Base-by-base conservation (phyloP, 257 asterid genomes). In the Capsicum rhomboideum region DNA sequence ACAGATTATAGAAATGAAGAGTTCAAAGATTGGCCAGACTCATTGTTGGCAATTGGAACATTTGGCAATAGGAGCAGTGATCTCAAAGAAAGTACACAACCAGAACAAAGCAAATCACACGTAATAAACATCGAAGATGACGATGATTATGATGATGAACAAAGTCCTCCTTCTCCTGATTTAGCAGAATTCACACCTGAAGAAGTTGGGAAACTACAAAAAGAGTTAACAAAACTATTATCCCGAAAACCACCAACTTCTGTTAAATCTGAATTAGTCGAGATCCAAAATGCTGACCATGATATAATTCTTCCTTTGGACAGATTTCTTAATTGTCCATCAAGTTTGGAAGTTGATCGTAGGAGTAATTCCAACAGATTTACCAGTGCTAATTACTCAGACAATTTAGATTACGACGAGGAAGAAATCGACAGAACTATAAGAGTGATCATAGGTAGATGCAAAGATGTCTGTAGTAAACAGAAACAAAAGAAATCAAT, bases 361-460 rank as follows among this genome's bases (percentile, higher is more conserved):
- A 88, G 90, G 7, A 13, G 44, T 13, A 81, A n/a, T 58, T 94
- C 98, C 0, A 89, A 82, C 77, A 85, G 94, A 42, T 92, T 84
- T 82, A 92, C 92, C 87, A 46, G 79, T 21, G 82, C 83, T 7
- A 84, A 86, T 21, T 31, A 5, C 8, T 90, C 95, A 0, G 88
- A 88, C 17, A 88, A 86, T 8, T 90, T 88, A 61, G 94, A 90
- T 72, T 86, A 87, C 54, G 91, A 91, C 5, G 97, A 96, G 37
- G 99, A 94, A 66, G 98, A 96, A 82, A 94, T 96, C n/a, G 98
- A 96, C 37, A 89, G 98, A 84, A 93, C 98, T 8, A 96, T 94
- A 80, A 92, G 95, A 68, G 90, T 90, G 40, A 96, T 96, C 64
- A 92, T 96, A 4, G 95, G 97, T 29, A 87, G 97, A 83, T 96